These are phyloP conservation scores for Striga hermonthica DNA, from an alignment of 305 asterid genomes.

Conservation along the genomic window DNA sequence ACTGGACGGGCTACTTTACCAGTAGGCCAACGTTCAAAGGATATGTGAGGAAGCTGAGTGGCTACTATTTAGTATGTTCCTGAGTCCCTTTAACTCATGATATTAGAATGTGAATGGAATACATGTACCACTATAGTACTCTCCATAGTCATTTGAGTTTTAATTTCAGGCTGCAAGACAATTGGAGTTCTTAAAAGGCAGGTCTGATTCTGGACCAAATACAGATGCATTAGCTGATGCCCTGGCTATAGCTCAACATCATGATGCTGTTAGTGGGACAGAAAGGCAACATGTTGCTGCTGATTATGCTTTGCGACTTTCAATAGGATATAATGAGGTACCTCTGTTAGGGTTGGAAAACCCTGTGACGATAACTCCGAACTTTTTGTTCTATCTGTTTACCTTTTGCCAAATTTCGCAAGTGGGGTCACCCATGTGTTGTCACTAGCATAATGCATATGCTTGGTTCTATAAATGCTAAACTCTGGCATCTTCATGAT, in stretches of 20 bases:
- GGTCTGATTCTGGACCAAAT: slow-evolving; percentile 48
- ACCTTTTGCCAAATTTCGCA: slow-evolving; percentile 15
- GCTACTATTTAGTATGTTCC: slow-evolving; percentile 62
- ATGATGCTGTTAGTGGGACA: slow-evolving; percentile 86
- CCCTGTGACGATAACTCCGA: neutral
- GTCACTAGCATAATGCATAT: slow-evolving; percentile 14
- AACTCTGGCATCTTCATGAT: slow-evolving; percentile 2
- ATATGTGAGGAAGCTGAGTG: slow-evolving; percentile 75
- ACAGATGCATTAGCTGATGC: slow-evolving; percentile 76
- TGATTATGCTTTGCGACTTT: slow-evolving; percentile 79
- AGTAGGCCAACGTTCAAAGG: slow-evolving; percentile 81
- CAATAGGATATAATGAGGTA: slow-evolving; percentile 72
- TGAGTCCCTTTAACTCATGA: slow-evolving; percentile 29
- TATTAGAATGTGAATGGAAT: slow-evolving; percentile 14
- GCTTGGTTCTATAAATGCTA: slow-evolving; percentile 25
- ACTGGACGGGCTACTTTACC: slow-evolving; percentile 90
- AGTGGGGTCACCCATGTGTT: slow-evolving; percentile 19
- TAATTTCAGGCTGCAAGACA: slow-evolving; percentile 73
- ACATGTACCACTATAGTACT: neutral
- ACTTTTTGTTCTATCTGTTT: slow-evolving; percentile 28
- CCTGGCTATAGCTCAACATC: slow-evolving; percentile 81
- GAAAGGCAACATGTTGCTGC: slow-evolving; percentile 72
- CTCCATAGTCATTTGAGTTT: slow-evolving; percentile 25
- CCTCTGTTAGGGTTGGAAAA: slow-evolving; percentile 22
- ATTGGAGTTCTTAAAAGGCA: slow-evolving; percentile 64